Conservation (phyloP, 805 yeast species). For the Limtongia smithiae region DNA sequence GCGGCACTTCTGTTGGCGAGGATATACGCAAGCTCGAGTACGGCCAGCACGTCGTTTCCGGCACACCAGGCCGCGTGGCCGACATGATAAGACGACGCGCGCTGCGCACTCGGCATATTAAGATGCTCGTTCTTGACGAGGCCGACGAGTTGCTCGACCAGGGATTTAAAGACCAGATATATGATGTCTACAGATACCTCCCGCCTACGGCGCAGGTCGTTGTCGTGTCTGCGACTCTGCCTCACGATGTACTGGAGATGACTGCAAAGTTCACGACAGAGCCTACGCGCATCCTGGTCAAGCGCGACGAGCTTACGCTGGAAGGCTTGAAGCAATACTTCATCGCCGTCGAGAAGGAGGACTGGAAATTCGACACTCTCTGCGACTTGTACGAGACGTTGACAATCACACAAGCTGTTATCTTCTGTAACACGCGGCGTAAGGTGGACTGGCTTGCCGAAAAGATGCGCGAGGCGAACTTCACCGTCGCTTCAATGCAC, state of each 20-base stretch:
- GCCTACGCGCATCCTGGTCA: conserved; percentile 90
- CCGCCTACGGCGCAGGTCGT: conserved; percentile 93
- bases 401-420: conserved; percentile 95
- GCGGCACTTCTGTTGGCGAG: conserved; percentile 88
- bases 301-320: conserved; percentile 90
- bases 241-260: conserved; percentile 84
- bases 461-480: conserved; percentile 69
- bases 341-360: conserved; percentile 88
- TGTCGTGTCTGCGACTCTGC: conserved; percentile 91
- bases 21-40: conserved; percentile 79
- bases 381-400: conserved; percentile 93
- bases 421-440: conserved; percentile 92
- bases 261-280: conserved; percentile 91
- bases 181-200: conserved; percentile 83
- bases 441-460: conserved; percentile 88
- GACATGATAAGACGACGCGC: conserved; percentile 92
- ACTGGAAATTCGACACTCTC: conserved; percentile 89
- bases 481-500: conserved; percentile 92
- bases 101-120: conserved; percentile 76
- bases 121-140: conserved; percentile 95
- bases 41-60: conserved; percentile 92
- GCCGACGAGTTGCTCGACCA: conserved; percentile 94
- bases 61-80: conserved; percentile 96
- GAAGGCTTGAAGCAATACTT: conserved; percentile 94
- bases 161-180: conserved; percentile 94